These are phyloP conservation scores for Fusarium armeniacum DNA, from an alignment of 2,329 filamentous ascomycete species.

Conservation along the genomic window DNA sequence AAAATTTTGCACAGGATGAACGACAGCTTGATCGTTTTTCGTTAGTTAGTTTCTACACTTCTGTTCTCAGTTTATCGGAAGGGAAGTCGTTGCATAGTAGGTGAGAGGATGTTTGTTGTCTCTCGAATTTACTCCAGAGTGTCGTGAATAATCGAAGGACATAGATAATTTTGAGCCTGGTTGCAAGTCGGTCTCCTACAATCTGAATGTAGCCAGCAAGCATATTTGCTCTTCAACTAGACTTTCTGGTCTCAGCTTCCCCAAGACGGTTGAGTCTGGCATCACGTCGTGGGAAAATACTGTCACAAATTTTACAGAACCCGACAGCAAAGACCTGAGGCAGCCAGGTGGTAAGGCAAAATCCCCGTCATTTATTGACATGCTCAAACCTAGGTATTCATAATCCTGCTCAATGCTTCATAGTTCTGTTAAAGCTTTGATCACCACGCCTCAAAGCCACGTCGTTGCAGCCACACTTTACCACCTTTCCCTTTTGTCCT, in stretches of 20 bases:
- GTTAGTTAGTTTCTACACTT: neutral
- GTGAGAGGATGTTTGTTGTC: neutral
- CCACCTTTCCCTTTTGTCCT: neutral
- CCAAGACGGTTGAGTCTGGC: too few relatives aligned
- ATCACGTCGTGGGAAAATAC: neutral
- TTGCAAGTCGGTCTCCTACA: neutral
- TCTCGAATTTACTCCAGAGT: neutral
- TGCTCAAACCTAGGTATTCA: neutral
- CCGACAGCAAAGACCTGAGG: neutral
- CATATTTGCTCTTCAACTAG: neutral
- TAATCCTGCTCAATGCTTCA: neutral
- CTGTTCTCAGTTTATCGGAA: neutral
- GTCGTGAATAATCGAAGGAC: neutral
- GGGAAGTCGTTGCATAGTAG: neutral
- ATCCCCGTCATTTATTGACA: neutral
- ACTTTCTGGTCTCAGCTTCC: neutral
- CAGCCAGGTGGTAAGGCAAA: neutral
- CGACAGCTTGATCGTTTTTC: neutral
- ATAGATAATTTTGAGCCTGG: neutral
- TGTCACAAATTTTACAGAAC: neutral
- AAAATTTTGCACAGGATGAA: neutral
- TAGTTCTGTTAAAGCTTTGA: neutral
- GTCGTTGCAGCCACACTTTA: constrained; percentile 15
- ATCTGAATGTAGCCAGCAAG: neutral
- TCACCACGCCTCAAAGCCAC: constrained; percentile 26